phyloP scores from a whole-genome alignment of 2,329 filamentous ascomycete genomes.

The Thielaviopsis musarum region DNA sequence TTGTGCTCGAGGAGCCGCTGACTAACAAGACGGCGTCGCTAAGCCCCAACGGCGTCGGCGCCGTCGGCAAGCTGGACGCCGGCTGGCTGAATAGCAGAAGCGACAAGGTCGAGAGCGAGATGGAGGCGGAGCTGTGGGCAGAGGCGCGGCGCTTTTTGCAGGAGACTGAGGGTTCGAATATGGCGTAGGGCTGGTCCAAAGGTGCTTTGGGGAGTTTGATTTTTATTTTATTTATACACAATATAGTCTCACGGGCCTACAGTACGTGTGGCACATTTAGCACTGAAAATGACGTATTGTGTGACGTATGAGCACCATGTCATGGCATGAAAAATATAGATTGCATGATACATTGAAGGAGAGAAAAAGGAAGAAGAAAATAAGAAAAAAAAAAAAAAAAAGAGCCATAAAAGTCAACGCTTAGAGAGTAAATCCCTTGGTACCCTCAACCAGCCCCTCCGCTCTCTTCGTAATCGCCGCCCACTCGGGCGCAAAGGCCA shows the following conservation, averaged over 20 bases:
- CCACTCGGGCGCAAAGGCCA: conserved; percentile 65
- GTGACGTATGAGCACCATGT: neutral
- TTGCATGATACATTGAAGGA: neutral
- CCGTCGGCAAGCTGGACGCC: conserved; percentile 53
- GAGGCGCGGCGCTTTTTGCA: conserved; percentile 24
- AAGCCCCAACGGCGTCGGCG: conserved; percentile 37
- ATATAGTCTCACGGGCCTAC: neutral
- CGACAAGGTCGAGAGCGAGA: conserved; percentile 63
- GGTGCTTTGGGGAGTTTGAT: neutral
- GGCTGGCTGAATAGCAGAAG: conserved; percentile 81
- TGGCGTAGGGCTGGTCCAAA: neutral
- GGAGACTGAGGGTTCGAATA: conserved; percentile 14
- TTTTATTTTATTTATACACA: neutral
- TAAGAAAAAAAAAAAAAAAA: neutral
- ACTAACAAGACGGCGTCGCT: conserved; percentile 22
- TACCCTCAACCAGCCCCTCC: conserved; percentile 70
- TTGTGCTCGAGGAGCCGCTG: conserved; percentile 27
- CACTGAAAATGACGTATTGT: neutral
- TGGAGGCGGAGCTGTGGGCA: conserved; percentile 65
- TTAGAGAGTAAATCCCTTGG: conserved; percentile 47
- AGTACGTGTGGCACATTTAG: neutral
- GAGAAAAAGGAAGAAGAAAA: neutral
- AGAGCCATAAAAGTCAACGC: neutral
- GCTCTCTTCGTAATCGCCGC: conserved; percentile 55
- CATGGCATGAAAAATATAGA: neutral